phyloP scores from a whole-genome alignment of 306 rosid species.

The cucumber (Cucumis sativus) region Cucumber_9930_V3 NC_026660.2:17105001-17105500 shows the following conservation, averaged over 20 bases:
- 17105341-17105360: conserved; percentile 68
- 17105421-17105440: conserved; percentile 18
- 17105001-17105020: neutral
- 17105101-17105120: conserved; percentile 36
- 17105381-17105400: conserved; percentile 24
- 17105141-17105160: conserved; percentile 30
- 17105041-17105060: conserved; percentile 17
- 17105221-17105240: conserved; percentile 55
- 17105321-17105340: conserved; percentile 37
- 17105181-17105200: conserved; percentile 13
- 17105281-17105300: conserved; percentile 58
- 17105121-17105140: conserved; percentile 60
- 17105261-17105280: conserved; percentile 33
- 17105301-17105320: conserved; percentile 47
- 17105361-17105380: conserved; percentile 23
- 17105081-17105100: conserved; percentile 19
- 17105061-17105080: conserved; percentile 11
- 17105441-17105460: conserved; percentile 71
- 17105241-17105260: conserved; percentile 65
- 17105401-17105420: conserved; percentile 50
- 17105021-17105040: conserved; percentile 14
- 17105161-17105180: conserved; percentile 52
- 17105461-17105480: conserved; percentile 45
- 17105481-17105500: conserved; percentile 59
- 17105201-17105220: conserved; percentile 18